Base-by-base conservation (phyloP, 441 rosid genomes). In the Mallotus japonicus region DNA sequence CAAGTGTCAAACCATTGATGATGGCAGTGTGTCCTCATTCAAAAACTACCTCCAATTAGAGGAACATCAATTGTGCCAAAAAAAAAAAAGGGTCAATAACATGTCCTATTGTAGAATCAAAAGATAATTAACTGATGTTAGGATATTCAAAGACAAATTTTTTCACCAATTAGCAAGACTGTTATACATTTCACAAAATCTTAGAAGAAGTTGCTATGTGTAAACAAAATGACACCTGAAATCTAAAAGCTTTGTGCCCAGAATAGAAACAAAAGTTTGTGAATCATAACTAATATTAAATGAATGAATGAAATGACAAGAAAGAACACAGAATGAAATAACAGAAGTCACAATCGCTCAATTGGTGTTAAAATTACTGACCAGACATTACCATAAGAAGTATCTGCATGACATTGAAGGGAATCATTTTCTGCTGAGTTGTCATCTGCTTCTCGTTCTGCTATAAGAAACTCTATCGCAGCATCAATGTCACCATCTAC, bases 401-500 rank as follows among this genome's bases (percentile, higher is more conserved):
- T 80, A 67, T 84, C 85, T 46, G 75, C 72, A 44, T 72, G 71
- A 73, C 75, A 63, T 20, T 78, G 42, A 75, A 78, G 57, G 62
- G 60, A 69, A 80, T 73, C 78, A 78, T 73, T 75, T 82, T 83
- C 81, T 28, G 65, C 71, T 61, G 74, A 50, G 70, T 58, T 60
- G 69, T 83, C 79, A 65, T 74, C 93, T 62, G 81, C 22, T 73
- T 75, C 85, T 76, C 76, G 86, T 67, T 95, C 94, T 55, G 97
- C 96, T 75, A 87, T 53, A 76, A 95, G 80, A 75, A 85, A 91
- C 78, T 95, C 97, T 68, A 91, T 85, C 11, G 96, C 94, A 72
- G 95, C 92, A 81, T 89, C 93, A 65, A 87, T 88, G 82, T 92
- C 93, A 63, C 93, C 97, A 65, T 81, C 83, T 64, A 91, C 96